Base-by-base conservation (phyloP, 495 filamentous ascomycete genomes). In the Penicillium fimorum region DNA sequence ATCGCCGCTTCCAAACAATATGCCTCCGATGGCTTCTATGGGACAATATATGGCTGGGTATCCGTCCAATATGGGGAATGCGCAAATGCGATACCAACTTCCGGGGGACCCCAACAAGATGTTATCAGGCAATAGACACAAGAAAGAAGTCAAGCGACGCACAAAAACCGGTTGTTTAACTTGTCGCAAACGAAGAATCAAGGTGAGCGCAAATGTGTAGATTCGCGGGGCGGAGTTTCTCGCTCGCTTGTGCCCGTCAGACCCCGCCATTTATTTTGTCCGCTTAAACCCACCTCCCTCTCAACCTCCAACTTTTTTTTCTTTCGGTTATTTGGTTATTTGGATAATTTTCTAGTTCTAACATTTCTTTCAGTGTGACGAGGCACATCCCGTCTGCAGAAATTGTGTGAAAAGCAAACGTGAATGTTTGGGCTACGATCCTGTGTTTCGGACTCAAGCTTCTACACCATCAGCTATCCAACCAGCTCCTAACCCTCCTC, bases 391-490 rank as follows among this genome's bases (percentile, higher is more conserved):
- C 8, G 83, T 87, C 47, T 98, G 94, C 79, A 87, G 92, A 66
- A 98, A 98, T 73, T 98, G 94, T 75, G 88, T 92, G 68, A 98
- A 97, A 74, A 96, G 91, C 66, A 97, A 97, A 73, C 89, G 94
- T 63, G 94, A 97, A 67, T 98, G 94, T 69, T 72, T 96, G 48
- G 94, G 94, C 44, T 98, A 98, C 84, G 94, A 98, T 70, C 94
- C 94, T 37, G 95, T 97, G 58, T 98, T 98, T 78, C 95, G 96
- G 72, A 83, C 87, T 64, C 89, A 92, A 64, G 86, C 88, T 47
- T 84, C 69, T 12, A 71, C 85, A 18, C 88, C 90, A 15, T 79
- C 88, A 41, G 81, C 85, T 49, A 91, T 95, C 59, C 90, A 93
- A 69, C 88, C 90, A 57, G 87, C 86, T 59, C 83, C 80, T 50